These are phyloP conservation scores for Wilcoxina mikolae DNA, from an alignment of 495 filamentous ascomycete species.

Conservation along the genomic window DNA sequence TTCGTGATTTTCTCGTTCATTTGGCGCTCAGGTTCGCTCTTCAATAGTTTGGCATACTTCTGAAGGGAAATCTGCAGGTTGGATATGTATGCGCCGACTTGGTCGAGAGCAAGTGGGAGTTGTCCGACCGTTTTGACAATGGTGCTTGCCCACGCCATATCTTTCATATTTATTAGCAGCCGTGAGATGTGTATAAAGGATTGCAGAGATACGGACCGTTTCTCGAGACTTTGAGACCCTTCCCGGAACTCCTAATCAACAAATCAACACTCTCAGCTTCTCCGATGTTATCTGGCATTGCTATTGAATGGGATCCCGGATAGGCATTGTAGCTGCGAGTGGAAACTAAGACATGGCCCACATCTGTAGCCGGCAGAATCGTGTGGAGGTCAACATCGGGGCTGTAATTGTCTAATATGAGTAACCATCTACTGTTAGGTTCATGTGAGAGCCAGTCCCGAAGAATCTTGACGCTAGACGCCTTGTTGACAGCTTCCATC, in stretches of 20 bases:
- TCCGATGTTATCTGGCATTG: neutral
- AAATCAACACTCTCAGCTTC: slow-evolving; percentile 2
- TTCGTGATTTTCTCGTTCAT: neutral
- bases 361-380: slow-evolving; percentile 4
- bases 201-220: neutral
- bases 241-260: slow-evolving; percentile 6
- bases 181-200: neutral
- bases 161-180: neutral
- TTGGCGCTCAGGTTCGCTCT: neutral
- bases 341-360: slow-evolving; percentile 8
- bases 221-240: neutral
- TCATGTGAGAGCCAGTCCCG: neutral
- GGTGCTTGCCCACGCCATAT: neutral
- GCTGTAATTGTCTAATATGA: slow-evolving; percentile 11
- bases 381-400: slow-evolving; percentile 1
- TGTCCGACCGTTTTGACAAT: slow-evolving; percentile 5
- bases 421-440: slow-evolving; percentile 3
- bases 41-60: neutral
- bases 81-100: slow-evolving; percentile 15
- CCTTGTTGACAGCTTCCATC: slow-evolving; percentile 1
- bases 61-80: slow-evolving; percentile 4
- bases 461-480: neutral
- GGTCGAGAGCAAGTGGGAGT: slow-evolving; percentile 13
- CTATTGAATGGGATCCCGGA: neutral
- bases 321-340: neutral